phyloP scores from a whole-genome alignment of 129 eudicot species.

The Artemisia tridentata region DNA sequence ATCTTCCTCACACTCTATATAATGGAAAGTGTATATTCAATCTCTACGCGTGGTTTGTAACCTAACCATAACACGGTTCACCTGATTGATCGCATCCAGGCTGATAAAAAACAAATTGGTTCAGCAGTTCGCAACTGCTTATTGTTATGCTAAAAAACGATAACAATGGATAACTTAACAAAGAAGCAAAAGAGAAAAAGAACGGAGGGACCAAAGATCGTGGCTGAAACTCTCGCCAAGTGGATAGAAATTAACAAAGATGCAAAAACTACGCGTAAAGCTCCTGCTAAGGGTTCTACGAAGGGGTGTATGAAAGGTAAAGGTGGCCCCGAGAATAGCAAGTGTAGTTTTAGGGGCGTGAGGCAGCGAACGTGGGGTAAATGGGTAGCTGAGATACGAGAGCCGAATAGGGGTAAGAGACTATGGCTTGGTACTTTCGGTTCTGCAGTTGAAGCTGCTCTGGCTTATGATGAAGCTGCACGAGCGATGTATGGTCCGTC shows the following conservation, averaged over 20 bases:
- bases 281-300: slow-evolving; percentile 76
- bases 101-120: no score
- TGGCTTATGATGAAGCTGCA: slow-evolving; percentile 92
- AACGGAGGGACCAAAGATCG: slow-evolving; percentile 34
- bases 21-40: no score
- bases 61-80: no score
- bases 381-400: slow-evolving; percentile 93
- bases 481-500: slow-evolving; percentile 64
- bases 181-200: slow-evolving; percentile 51
- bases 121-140: no score
- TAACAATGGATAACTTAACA: slow-evolving; percentile 26
- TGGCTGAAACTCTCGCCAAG: slow-evolving; percentile 62
- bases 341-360: slow-evolving; percentile 68
- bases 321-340: slow-evolving; percentile 73
- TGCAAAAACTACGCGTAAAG: slow-evolving; percentile 30
- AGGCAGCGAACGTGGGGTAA: slow-evolving; percentile 93
- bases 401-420: slow-evolving; percentile 63
- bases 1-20: no score
- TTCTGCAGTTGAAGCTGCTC: slow-evolving; percentile 65
- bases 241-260: slow-evolving; percentile 55
- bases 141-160: no score
- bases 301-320: slow-evolving; percentile 95
- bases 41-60: no score
- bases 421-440: slow-evolving; percentile 82
- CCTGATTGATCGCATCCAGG: no score